phyloP scores from a whole-genome alignment of 225 moss, liverwort and hornwort species.

The Pseudoscleropodium purum region DNA sequence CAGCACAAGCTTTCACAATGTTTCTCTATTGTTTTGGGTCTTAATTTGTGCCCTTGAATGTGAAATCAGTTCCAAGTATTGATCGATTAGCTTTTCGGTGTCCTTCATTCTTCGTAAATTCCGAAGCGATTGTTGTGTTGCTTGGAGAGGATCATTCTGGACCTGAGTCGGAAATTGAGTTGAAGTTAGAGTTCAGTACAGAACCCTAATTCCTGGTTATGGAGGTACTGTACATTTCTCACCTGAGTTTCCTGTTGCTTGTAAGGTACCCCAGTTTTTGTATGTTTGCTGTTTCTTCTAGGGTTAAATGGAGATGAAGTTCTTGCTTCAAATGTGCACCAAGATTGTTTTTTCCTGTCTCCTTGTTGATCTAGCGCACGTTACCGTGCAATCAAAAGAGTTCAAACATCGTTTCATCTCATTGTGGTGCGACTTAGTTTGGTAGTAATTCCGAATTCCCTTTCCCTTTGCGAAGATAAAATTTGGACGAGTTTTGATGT shows the following conservation, averaged over 20 bases:
- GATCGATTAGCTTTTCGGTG: neutral
- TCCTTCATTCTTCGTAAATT: neutral
- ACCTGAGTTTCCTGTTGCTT: neutral
- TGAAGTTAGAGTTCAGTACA: neutral
- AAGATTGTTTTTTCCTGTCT: neutral
- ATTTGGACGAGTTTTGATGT: neutral
- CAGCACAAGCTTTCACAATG: too few species aligned
- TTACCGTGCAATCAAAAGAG: neutral
- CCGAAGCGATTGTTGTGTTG: neutral
- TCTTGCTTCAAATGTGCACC: neutral
- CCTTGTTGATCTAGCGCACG: neutral
- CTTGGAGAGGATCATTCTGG: neutral
- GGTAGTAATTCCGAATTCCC: neutral
- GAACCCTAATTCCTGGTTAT: neutral
- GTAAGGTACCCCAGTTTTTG: neutral
- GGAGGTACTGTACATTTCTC: neutral
- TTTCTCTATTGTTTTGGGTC: too few species aligned
- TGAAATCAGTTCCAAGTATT: too few species aligned
- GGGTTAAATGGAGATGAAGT: neutral
- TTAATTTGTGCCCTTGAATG: too few species aligned
- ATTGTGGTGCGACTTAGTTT: neutral
- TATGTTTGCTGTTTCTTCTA: neutral
- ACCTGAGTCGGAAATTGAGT: neutral
- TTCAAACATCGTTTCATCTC: neutral
- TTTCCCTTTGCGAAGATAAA: neutral